Base-by-base conservation (phyloP, 192 early-diverging fungal genomes). In the Rhizophagus sp. region DNA sequence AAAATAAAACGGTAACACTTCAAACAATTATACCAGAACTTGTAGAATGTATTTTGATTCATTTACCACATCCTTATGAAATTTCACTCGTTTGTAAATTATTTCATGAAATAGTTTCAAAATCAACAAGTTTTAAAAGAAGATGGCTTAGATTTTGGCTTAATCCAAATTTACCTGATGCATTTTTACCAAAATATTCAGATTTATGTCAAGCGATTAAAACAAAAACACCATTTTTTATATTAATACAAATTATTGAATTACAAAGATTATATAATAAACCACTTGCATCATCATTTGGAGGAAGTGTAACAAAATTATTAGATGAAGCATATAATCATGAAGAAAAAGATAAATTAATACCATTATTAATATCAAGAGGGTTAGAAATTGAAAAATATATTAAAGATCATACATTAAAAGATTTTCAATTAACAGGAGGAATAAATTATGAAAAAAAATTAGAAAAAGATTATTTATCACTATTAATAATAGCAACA, bases 141-240 rank as follows among this genome's bases (percentile, higher is more conserved):
- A 34, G 78, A n/a, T 79, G 78, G 78, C 66, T 79, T 71, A 27
- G 78, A 11, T 4, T 44, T 49, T 79, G 78, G 78, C 68, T 79
- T 34, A 25, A 79, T 71, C 78, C 78, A 71, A 62, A 71, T 52
- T 39, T 79, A n/a, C 78, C 78, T 4, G 57, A 71, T 61, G 66
- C 78, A 27, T 79, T 79, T 25, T 64, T 79, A 27, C 78, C 78
- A 52, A 71, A n/a, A 22, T 79, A 79, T 61, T 70, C 78, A 7
- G 67, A 79, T 24, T 33, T 79, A 9, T 79, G 78, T 24, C 25
- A 62, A 61, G 78, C 78, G n/a, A 47, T 79, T 25, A 19, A 70
- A 36, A 71, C 78, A 39, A 70, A 71, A 41, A 70, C 78, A 34
- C 78, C 78, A 69, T 71, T 79, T 41, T 25, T 72, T 50, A 79